Evolutionary conservation across 2,329 filamentous ascomycete species (phyloP).

Genomic region (Nemania sp.): DNA sequence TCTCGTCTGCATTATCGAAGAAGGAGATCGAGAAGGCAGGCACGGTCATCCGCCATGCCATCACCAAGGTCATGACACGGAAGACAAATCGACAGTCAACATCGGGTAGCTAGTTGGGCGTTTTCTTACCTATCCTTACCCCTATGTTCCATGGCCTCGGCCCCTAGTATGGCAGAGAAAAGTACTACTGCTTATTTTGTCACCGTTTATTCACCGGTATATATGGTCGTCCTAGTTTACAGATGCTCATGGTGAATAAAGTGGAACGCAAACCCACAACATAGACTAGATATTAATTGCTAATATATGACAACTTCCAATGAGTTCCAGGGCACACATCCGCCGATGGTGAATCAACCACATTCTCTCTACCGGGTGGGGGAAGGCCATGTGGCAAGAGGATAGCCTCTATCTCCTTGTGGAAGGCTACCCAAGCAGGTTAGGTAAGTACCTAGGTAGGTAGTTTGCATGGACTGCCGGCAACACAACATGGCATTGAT

Average conservation of each 20-base stretch:
- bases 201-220: conserved; percentile 19
- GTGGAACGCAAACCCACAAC: conserved; percentile 2
- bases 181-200: conserved; percentile 24
- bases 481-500: neutral
- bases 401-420: conserved; percentile 5
- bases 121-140: conserved; percentile 27
- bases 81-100: conserved; percentile 65
- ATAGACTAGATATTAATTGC: conserved; percentile 47
- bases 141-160: conserved; percentile 34
- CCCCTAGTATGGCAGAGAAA: conserved; percentile 25
- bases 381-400: conserved; percentile 8
- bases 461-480: conserved; percentile 6
- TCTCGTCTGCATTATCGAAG: conserved; percentile 87
- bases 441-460: too few relatives aligned
- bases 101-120: conserved; percentile 49
- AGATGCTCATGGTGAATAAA: conserved; percentile 19
- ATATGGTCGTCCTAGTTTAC: conserved; percentile 2
- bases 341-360: neutral
- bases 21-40: conserved; percentile 98
- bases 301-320: conserved; percentile 41
- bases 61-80: conserved; percentile 87
- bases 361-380: neutral
- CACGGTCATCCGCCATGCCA: conserved; percentile 86
- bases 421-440: conserved; percentile 1
- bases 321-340: neutral